These are phyloP conservation scores for Glebionis coronaria DNA, from an alignment of 129 eudicot species.

Conservation along the genomic window DNA sequence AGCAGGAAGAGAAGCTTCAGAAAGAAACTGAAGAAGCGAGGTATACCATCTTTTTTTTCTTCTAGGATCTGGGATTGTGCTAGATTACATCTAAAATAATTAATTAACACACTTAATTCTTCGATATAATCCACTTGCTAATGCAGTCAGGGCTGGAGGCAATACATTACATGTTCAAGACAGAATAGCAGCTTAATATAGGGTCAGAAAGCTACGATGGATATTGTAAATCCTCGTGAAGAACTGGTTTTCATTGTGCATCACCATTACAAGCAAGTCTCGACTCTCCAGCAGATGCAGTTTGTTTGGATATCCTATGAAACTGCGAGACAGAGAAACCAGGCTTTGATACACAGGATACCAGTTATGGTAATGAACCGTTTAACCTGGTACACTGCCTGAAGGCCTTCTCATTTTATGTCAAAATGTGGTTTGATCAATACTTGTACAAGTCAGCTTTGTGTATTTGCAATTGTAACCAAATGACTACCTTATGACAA, in stretches of 20 bases:
- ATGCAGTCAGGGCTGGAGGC: slow-evolving; percentile 22
- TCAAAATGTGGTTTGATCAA: background rate
- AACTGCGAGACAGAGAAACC: background rate
- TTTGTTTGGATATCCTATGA: background rate
- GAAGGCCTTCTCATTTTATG: background rate
- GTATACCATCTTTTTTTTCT: slow-evolving; percentile 17
- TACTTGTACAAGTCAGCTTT: background rate
- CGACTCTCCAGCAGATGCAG: background rate
- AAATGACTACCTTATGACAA: background rate
- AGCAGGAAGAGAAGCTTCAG: slow-evolving; percentile 96
- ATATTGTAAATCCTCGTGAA: background rate
- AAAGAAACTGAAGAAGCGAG: slow-evolving; percentile 78
- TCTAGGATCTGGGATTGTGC: background rate
- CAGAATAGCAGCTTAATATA: slow-evolving; percentile 26
- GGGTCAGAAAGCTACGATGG: slow-evolving; percentile 1
- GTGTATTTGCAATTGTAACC: slow-evolving; percentile 10
- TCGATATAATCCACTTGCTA: background rate
- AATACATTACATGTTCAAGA: slow-evolving; percentile 12
- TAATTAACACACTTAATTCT: background rate
- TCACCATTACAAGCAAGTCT: background rate
- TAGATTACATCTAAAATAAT: background rate
- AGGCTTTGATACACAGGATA: background rate
- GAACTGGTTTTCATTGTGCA: background rate
- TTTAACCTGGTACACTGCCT: background rate
- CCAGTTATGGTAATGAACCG: background rate